These are phyloP conservation scores for Leptomonas seymouri DNA, from an alignment of 208 protist genomes.

Conservation along the genomic window DNA sequence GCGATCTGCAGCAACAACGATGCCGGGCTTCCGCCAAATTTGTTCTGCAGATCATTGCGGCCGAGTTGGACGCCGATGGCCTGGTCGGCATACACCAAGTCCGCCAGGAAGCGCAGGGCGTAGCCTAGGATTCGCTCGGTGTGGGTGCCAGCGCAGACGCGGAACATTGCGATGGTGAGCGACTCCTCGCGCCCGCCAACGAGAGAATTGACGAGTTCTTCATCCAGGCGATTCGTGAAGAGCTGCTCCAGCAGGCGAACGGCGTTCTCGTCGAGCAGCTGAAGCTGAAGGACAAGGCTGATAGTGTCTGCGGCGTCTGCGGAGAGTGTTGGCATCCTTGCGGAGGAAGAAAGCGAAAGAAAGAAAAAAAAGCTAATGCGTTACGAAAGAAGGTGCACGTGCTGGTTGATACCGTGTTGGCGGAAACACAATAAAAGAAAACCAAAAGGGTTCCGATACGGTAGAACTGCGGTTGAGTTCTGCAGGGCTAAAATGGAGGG, in stretches of 20 bases:
- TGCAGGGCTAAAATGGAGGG: too few relatives aligned
- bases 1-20: conserved; percentile 57
- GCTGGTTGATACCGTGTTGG: too few relatives aligned
- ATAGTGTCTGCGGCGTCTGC: conserved; percentile 71
- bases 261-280: conserved; percentile 61
- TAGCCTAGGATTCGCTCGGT: conserved; percentile 62
- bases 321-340: conserved; percentile 64
- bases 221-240: conserved; percentile 64
- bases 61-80: conserved; percentile 62
- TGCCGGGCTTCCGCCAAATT: conserved; percentile 58
- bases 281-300: conserved; percentile 62
- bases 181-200: conserved; percentile 53
- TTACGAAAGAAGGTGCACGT: neutral
- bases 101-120: conserved; percentile 78
- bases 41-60: conserved; percentile 33
- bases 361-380: conserved; percentile 16
- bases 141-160: conserved; percentile 45
- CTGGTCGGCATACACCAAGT: conserved; percentile 55
- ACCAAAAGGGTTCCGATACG: too few relatives aligned
- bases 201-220: conserved; percentile 58
- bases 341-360: neutral
- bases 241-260: conserved; percentile 79
- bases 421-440: too few relatives aligned
- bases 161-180: conserved; percentile 67
- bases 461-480: too few relatives aligned